phyloP scores from a whole-genome alignment of 108 stramenopile species.

The Nitzschia inconspicua region DNA sequence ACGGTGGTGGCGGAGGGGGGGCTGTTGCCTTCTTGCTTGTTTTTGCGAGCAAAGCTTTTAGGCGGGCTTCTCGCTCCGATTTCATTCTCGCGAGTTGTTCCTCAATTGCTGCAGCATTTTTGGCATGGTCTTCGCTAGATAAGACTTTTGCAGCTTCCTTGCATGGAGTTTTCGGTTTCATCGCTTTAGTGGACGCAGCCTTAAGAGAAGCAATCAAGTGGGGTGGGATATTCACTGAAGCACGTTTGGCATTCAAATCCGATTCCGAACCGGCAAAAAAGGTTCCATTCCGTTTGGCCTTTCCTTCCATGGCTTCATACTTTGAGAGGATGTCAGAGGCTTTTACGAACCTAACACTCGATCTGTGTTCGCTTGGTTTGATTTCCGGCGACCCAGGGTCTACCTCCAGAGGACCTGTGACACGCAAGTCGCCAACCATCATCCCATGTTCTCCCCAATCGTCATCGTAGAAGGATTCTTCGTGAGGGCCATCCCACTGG shows the following conservation, averaged over 20 bases:
- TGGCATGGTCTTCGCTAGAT: conserved; percentile 15
- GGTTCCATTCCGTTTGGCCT: conserved; percentile 6
- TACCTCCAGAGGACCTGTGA: conserved; percentile 12
- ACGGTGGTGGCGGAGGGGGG: conserved; percentile 1
- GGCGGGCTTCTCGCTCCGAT: conserved; percentile 22
- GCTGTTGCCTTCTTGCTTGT: not conserved
- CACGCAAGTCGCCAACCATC: conserved; percentile 23
- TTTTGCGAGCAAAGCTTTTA: conserved; percentile 26
- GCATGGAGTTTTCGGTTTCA: conserved; percentile 22
- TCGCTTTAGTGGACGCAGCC: conserved; percentile 27
- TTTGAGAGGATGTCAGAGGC: conserved; percentile 51
- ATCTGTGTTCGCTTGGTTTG: too few relatives aligned
- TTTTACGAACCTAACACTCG: conserved; percentile 31
- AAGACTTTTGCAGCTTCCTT: not conserved
- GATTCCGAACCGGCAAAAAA: not conserved
- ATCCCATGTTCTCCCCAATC: conserved; percentile 32
- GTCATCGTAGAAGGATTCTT: conserved; percentile 18
- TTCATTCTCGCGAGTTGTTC: conserved; percentile 44
- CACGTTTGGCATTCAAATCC: conserved; percentile 27
- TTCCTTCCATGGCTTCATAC: conserved; percentile 32
- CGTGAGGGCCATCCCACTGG: conserved; percentile 44
- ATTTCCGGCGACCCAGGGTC: not conserved
- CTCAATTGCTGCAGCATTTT: conserved; percentile 27
- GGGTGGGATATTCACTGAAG: conserved; percentile 45
- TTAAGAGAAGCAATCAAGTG: conserved; percentile 43